Conservation (phyloP, 768 basidiomycete genomes). For the Auricularia sp. region DNA sequence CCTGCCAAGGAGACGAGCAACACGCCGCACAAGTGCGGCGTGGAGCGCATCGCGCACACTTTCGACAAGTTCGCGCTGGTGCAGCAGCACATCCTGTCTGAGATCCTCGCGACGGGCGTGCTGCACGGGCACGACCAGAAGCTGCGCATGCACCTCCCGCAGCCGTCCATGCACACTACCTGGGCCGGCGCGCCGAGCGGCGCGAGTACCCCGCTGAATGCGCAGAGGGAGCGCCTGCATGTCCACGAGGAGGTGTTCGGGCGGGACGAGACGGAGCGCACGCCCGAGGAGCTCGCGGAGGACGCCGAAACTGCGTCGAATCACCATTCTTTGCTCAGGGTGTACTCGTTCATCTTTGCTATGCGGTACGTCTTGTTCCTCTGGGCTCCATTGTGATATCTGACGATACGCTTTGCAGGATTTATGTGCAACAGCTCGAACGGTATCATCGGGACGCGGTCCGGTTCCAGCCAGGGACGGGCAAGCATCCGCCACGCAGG, state of each 20-base stretch:
- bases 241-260: background rate
- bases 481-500: slow-evolving; percentile 11
- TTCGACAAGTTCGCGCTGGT: slow-evolving; percentile 12
- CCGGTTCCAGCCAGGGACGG: background rate
- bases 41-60: slow-evolving; percentile 4
- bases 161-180: slow-evolving; percentile 10
- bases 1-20: slow-evolving; percentile 1
- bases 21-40: slow-evolving; percentile 3
- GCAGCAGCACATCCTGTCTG: slow-evolving; percentile 14
- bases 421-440: slow-evolving; percentile 15
- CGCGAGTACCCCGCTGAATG: background rate
- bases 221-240: too few species aligned
- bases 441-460: background rate
- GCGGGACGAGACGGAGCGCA: slow-evolving; percentile 5
- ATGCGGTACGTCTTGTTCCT: slow-evolving; percentile 9
- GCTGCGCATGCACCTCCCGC: slow-evolving; percentile 11
- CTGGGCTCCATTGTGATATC: slow-evolving; percentile 4
- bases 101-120: slow-evolving; percentile 11
- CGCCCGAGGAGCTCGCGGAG: background rate
- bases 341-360: slow-evolving; percentile 17
- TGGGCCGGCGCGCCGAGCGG: slow-evolving; percentile 8
- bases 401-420: slow-evolving; percentile 6
- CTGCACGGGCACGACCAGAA: slow-evolving; percentile 8
- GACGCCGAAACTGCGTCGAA: slow-evolving; percentile 5
- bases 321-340: slow-evolving; percentile 13